Evolutionary conservation across 2,329 filamentous ascomycete species (phyloP).

Genomic region (Nemania sp.): DNA sequence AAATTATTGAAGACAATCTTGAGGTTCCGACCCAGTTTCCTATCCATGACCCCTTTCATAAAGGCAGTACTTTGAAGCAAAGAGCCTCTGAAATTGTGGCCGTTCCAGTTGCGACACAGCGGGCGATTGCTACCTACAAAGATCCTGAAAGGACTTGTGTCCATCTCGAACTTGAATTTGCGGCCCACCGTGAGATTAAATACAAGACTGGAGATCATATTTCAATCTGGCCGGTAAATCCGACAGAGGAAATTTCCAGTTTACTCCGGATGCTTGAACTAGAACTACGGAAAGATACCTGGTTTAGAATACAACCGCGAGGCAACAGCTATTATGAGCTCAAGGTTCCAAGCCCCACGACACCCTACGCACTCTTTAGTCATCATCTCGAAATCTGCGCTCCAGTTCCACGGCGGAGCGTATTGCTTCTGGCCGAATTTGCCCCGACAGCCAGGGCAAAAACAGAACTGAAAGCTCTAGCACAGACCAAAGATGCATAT

Average conservation of each 20-base stretch:
- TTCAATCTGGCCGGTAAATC: constrained; percentile 1
- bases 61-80: background rate
- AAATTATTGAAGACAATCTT: background rate
- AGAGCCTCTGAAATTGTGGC: background rate
- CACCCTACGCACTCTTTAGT: background rate
- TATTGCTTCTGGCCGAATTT: background rate
- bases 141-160: constrained; percentile 3
- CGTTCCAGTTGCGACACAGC: background rate
- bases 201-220: constrained; percentile 10
- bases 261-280: background rate
- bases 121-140: constrained; percentile 6
- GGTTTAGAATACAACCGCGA: background rate
- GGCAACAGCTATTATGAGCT: background rate
- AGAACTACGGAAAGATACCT: background rate
- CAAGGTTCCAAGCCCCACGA: constrained; percentile 7
- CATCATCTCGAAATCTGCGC: constrained; percentile 15
- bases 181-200: constrained; percentile 6
- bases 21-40: background rate
- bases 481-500: background rate
- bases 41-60: background rate
- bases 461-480: constrained; percentile 7
- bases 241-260: background rate
- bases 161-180: background rate
- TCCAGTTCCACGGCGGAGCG: constrained; percentile 4
- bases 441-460: constrained; percentile 5